phyloP scores from a whole-genome alignment of 1,284 basidiomycete genomes.

The Trametes hirsuta region DNA sequence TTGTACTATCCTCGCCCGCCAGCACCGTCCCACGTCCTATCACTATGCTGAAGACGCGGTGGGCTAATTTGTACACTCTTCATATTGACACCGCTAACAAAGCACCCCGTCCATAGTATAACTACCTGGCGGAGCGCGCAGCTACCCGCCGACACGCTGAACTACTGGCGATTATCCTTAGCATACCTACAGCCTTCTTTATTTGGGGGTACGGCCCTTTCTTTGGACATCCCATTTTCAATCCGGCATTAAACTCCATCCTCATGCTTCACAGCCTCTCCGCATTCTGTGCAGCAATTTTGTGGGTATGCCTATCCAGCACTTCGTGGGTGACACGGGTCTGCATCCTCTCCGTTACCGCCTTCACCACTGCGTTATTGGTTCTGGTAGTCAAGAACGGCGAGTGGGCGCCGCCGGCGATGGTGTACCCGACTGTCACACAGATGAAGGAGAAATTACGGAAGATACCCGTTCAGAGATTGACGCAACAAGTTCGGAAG shows the following conservation, averaged over 20 bases:
- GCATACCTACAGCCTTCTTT: slow-evolving; percentile 32
- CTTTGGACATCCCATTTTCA: not conserved
- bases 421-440: not conserved
- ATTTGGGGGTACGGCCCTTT: slow-evolving; percentile 31
- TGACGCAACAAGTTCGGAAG: not conserved
- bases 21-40: slow-evolving; percentile 22
- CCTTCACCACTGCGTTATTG: not conserved
- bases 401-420: not conserved
- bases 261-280: slow-evolving; percentile 2
- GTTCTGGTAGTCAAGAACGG: not conserved
- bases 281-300: slow-evolving; percentile 15
- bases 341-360: not conserved
- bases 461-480: not conserved
- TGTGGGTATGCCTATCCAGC: slow-evolving; percentile 22
- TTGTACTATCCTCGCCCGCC: slow-evolving; percentile 27
- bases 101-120: slow-evolving; percentile 1
- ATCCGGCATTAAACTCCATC: not conserved
- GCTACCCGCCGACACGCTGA: slow-evolving; percentile 16
- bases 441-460: not conserved
- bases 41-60: slow-evolving; percentile 22
- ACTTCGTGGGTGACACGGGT: slow-evolving; percentile 14
- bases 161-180: slow-evolving; percentile 30
- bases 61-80: not conserved
- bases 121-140: slow-evolving; percentile 22
- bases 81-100: not conserved